These are phyloP conservation scores for Fusarium sp. DNA, from an alignment of 2,329 filamentous ascomycete species.

Conservation along the genomic window DNA sequence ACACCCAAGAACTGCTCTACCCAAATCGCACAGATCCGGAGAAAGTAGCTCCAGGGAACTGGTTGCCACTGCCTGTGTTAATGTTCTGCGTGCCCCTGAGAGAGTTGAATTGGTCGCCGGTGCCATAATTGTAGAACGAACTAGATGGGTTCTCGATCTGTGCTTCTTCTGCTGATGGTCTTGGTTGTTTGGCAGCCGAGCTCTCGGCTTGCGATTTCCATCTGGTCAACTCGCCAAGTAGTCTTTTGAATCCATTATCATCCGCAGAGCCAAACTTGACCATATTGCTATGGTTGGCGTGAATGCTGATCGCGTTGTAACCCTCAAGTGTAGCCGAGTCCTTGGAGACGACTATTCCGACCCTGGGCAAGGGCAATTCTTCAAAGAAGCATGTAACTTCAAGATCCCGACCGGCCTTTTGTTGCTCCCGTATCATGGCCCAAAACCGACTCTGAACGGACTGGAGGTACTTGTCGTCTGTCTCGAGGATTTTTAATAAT, in stretches of 20 bases:
- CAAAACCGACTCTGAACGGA: slow-evolving; percentile 47
- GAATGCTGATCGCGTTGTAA: slow-evolving; percentile 49
- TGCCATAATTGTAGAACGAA: background rate
- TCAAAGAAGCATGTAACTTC: slow-evolving; percentile 56
- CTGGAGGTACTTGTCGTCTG: slow-evolving; percentile 49
- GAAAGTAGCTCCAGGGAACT: background rate
- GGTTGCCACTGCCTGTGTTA: background rate
- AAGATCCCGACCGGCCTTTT: slow-evolving; percentile 29
- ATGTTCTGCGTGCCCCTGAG: background rate
- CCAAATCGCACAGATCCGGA: background rate
- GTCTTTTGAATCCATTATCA: slow-evolving; percentile 51
- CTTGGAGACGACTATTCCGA: slow-evolving; percentile 50
- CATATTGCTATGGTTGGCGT: slow-evolving; percentile 49
- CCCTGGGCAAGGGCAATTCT: slow-evolving; percentile 49
- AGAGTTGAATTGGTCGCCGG: background rate
- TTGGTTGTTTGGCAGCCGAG: background rate
- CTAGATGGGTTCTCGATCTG: background rate
- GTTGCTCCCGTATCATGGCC: slow-evolving; percentile 47
- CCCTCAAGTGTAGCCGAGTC: slow-evolving; percentile 52
- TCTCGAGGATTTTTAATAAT: slow-evolving; percentile 50
- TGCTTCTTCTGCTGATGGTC: too few relatives aligned
- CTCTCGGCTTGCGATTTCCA: slow-evolving; percentile 13
- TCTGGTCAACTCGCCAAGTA: slow-evolving; percentile 40
- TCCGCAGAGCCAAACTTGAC: slow-evolving; percentile 35
- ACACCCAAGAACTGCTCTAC: too few relatives aligned